A percentile compares a stretch with the other conserved stretches of the same genome.
phyloP scores from a whole-genome alignment of 2,329 filamentous ascomycete genomes.

The Colletotrichum trifolii region DNA sequence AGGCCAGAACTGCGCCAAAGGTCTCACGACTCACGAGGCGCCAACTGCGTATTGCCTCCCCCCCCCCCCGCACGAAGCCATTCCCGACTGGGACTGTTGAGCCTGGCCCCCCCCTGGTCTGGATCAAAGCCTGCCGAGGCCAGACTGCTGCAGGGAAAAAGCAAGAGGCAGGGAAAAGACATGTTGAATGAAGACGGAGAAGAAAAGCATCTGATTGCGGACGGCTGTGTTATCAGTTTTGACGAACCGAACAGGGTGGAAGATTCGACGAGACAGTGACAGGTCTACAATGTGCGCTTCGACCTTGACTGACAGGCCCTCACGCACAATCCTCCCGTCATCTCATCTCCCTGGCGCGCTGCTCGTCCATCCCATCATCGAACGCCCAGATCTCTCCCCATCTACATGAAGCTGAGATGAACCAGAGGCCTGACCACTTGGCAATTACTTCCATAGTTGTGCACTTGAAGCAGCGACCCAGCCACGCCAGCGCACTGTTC shows the following conservation, averaged over 20 bases:
- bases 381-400: no score
- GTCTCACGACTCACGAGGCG: no score
- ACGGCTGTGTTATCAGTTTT: neutral
- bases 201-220: slow-evolving; percentile 25
- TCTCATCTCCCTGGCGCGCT: no score
- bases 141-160: slow-evolving; percentile 8
- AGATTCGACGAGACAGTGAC: neutral
- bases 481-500: no score
- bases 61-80: slow-evolving; percentile 32
- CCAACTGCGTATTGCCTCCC: no score
- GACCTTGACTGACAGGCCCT: no score
- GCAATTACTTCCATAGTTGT: no score
- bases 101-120: slow-evolving; percentile 14
- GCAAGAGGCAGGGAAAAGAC: slow-evolving; percentile 9
- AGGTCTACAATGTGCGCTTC: neutral
- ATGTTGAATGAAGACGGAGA: neutral
- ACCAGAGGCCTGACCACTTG: no score
- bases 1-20: neutral
- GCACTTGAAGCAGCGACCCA: no score
- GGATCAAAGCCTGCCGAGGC: slow-evolving; percentile 3
- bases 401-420: no score
- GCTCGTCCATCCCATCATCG: neutral
- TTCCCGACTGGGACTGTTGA: neutral
- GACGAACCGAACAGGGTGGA: slow-evolving; percentile 2
- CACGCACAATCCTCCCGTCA: neutral